phyloP scores from a whole-genome alignment of 108 stramenopile species.

The Craspedostauros australis region DNA sequence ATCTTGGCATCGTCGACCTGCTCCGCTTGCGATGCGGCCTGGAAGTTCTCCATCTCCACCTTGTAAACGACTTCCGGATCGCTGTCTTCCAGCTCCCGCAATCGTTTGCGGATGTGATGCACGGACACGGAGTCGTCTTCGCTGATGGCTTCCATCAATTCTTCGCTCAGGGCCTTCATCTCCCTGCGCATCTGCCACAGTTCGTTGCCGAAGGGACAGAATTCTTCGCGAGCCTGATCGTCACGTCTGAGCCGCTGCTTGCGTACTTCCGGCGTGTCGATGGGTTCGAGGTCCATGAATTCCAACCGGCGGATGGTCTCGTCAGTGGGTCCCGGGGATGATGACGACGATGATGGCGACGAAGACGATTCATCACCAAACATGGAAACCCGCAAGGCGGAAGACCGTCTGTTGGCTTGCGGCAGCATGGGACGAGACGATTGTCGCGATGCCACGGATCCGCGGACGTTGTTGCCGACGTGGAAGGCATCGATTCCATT shows the following conservation, averaged over 20 bases:
- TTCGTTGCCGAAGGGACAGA: conserved; percentile 45
- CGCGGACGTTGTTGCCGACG: too few relatives aligned
- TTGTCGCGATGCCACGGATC: too few relatives aligned
- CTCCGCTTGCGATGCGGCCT: conserved; percentile 30
- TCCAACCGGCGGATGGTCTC: too few relatives aligned
- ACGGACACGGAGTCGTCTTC: conserved; percentile 12
- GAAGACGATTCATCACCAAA: too few relatives aligned
- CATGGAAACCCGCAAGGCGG: too few relatives aligned
- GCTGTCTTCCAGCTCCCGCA: conserved; percentile 28
- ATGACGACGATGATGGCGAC: too few relatives aligned
- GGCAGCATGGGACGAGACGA: too few relatives aligned
- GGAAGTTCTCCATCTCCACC: conserved; percentile 20
- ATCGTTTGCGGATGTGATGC: conserved; percentile 22
- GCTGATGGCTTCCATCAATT: conserved; percentile 31
- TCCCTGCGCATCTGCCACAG: conserved; percentile 39
- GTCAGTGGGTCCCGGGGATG: too few relatives aligned
- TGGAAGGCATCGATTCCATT: too few relatives aligned
- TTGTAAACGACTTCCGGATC: conserved; percentile 53
- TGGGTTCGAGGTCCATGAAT: conserved; percentile 34
- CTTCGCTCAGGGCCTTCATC: conserved; percentile 16
- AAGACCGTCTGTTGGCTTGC: too few relatives aligned
- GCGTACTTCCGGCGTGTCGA: conserved; percentile 20
- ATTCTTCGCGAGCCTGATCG: conserved; percentile 12
- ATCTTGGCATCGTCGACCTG: conserved; percentile 32
- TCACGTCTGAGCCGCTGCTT: conserved; percentile 24